These are phyloP conservation scores for Lodderomyces pseudojiufengensis DNA, from an alignment of 1,139 yeast genomes.

Conservation along the genomic window DNA sequence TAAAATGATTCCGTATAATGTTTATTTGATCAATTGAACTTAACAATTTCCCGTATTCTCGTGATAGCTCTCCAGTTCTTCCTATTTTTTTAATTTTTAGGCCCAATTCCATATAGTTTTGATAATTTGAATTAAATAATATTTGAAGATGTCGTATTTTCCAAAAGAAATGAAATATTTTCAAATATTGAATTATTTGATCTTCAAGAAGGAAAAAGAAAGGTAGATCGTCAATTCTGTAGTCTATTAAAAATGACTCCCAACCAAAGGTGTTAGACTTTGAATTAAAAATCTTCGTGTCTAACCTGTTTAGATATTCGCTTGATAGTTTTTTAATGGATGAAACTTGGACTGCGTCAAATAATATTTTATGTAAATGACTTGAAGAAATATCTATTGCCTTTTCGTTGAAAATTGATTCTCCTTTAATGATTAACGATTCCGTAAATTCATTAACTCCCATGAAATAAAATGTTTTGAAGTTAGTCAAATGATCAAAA, in stretches of 20 bases:
- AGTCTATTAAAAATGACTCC: conserved; percentile 92
- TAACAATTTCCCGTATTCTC: background rate
- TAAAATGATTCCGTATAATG: conserved; percentile 41
- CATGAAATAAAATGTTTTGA: conserved; percentile 67
- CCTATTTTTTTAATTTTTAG: conserved; percentile 3
- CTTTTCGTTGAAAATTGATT: conserved; percentile 53
- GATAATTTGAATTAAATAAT: conserved; percentile 43
- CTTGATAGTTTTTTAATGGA: conserved; percentile 49
- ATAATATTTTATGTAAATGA: conserved; percentile 61
- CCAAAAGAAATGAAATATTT: conserved; percentile 86
- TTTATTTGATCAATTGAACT: conserved; percentile 12
- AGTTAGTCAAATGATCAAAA: conserved; percentile 53
- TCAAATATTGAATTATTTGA: conserved; percentile 49
- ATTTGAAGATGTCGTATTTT: conserved; percentile 61
- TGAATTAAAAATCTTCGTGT: conserved; percentile 74
- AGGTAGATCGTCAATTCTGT: conserved; percentile 57
- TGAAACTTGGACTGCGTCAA: conserved; percentile 63
- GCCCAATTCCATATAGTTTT: conserved; percentile 18
- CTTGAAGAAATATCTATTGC: conserved; percentile 62
- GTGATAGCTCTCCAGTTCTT: background rate
- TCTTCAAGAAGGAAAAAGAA: conserved; percentile 25
- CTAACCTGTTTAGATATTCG: conserved; percentile 41
- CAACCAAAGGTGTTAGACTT: conserved; percentile 68
- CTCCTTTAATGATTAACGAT: conserved; percentile 55
- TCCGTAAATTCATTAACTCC: conserved; percentile 78